A percentile compares a stretch with the other conserved stretches of the same genome.
Conservation (phyloP, 768 basidiomycete genomes). For the Kwoniella heveanensis region DNA sequence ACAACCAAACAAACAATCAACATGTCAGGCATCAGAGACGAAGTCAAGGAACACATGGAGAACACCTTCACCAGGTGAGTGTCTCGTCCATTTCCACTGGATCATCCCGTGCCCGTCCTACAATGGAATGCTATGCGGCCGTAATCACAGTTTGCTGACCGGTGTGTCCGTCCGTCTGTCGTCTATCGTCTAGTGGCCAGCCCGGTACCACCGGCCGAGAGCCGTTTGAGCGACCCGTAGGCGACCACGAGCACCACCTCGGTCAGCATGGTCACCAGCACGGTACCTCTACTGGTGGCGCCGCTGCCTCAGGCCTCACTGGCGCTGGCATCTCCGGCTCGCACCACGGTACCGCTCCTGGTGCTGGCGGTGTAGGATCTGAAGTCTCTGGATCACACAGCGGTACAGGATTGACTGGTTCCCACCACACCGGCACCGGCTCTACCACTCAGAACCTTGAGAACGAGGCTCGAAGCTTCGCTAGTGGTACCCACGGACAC, state of each 20-base stretch:
- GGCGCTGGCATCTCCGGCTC: not conserved
- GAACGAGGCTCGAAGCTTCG: not conserved
- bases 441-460: not conserved
- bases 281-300: not conserved
- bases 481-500: constrained; percentile 6
- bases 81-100: not conserved
- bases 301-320: constrained; percentile 7
- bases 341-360: constrained; percentile 12
- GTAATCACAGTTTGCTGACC: too few relatives aligned
- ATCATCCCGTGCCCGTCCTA: too few relatives aligned
- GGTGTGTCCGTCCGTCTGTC: too few relatives aligned
- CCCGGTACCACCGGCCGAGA: constrained; percentile 49
- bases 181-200: constrained; percentile 34
- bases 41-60: constrained; percentile 12
- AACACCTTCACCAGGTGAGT: constrained; percentile 30
- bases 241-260: constrained; percentile 16
- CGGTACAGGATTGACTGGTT: constrained; percentile 14
- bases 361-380: constrained; percentile 17
- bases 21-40: constrained; percentile 18
- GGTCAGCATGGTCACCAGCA: constrained; percentile 13
- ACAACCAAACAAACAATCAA: constrained; percentile 5
- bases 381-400: constrained; percentile 5
- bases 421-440: not conserved
- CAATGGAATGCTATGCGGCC: too few relatives aligned
- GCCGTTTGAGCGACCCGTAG: constrained; percentile 36